Conservation (phyloP, 306 rosid genomes). For the Inga oerstediana region DNA sequence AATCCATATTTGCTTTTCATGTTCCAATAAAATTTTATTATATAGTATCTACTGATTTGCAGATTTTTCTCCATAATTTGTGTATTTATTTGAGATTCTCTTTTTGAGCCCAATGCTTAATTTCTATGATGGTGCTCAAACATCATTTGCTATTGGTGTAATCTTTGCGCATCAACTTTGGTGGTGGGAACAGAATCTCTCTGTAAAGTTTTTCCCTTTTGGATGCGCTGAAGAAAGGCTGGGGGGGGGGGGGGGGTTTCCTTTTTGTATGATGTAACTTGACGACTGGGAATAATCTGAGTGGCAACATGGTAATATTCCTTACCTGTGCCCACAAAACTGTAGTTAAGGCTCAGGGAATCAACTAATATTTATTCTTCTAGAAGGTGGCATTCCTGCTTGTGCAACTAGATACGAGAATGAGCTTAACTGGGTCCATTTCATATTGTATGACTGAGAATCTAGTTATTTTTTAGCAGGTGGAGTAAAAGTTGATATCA, state of each 20-base stretch:
- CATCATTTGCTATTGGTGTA: constrained; percentile 28
- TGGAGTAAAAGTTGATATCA: constrained; percentile 18
- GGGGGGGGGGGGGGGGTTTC: neutral
- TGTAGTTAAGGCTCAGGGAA: constrained; percentile 29
- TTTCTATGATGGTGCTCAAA: constrained; percentile 24
- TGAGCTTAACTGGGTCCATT: constrained; percentile 23
- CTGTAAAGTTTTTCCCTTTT: constrained; percentile 15
- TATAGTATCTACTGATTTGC: constrained; percentile 20
- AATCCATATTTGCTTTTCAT: constrained; percentile 20
- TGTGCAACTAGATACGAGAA: constrained; percentile 25
- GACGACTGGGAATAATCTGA: constrained; percentile 39
- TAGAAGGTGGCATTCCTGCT: constrained; percentile 13
- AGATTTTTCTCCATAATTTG: constrained; percentile 8
- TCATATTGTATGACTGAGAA: neutral
- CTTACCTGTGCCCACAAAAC: constrained; percentile 25
- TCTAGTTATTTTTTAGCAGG: constrained; percentile 30
- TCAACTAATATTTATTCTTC: constrained; percentile 25
- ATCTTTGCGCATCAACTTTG: constrained; percentile 30
- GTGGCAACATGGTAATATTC: constrained; percentile 46
- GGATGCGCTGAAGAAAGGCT: neutral
- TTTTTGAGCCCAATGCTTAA: constrained; percentile 25
- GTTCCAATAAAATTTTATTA: constrained; percentile 14
- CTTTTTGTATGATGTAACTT: constrained; percentile 36
- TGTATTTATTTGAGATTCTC: constrained; percentile 11
- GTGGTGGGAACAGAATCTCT: constrained; percentile 48